phyloP scores from a whole-genome alignment of 768 basidiomycete species.

The Gloeophyllum trabeum region DNA sequence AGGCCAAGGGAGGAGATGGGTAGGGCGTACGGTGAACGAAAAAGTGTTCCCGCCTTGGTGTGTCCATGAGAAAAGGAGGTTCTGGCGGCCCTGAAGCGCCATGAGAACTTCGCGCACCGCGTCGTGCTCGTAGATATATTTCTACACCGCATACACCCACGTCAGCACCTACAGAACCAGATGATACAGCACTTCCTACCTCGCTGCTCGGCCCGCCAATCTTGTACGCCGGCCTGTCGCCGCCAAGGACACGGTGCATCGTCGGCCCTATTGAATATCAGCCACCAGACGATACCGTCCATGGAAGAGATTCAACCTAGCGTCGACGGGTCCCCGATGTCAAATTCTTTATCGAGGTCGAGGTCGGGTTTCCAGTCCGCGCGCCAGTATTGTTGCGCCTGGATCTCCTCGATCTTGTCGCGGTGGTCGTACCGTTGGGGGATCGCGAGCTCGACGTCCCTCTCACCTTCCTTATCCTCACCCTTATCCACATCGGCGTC shows the following conservation, averaged over 20 bases:
- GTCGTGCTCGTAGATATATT: slow-evolving; percentile 64
- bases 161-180: background rate
- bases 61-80: slow-evolving; percentile 35
- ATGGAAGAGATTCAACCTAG: slow-evolving; percentile 36
- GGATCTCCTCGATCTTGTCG: slow-evolving; percentile 51
- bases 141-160: slow-evolving; percentile 23
- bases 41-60: slow-evolving; percentile 15
- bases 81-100: slow-evolving; percentile 61
- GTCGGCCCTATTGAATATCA: background rate
- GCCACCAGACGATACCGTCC: too few species aligned
- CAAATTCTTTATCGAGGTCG: slow-evolving; percentile 35
- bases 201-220: background rate
- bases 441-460: too few species aligned
- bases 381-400: slow-evolving; percentile 64
- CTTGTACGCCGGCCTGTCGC: background rate
- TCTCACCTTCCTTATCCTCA: background rate
- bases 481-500: background rate
- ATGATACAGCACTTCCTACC: background rate
- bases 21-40: slow-evolving; percentile 19
- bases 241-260: background rate
- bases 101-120: slow-evolving; percentile 71
- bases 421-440: too few species aligned
- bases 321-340: slow-evolving; percentile 63
- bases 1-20: background rate
- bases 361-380: slow-evolving; percentile 47